Percentiles rank a stretch among this genome's conserved stretches.
Conservation (phyloP, 164 flowering plant genomes). For the Akebia trifoliata region DNA sequence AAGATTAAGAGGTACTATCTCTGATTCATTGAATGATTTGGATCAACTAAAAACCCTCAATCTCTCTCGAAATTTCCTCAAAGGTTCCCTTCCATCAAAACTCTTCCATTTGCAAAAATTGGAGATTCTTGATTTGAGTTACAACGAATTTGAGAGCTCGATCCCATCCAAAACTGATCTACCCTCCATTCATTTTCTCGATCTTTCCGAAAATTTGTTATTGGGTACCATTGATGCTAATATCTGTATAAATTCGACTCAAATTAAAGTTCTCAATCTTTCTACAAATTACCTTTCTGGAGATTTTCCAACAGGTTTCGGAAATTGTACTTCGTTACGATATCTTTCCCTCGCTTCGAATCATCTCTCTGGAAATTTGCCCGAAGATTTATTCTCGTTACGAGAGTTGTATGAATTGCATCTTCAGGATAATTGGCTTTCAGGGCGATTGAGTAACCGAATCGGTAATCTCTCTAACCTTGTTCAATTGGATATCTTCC, state of each 20-base stretch:
- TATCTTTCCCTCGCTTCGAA: slow-evolving; percentile 31
- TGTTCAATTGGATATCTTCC: slow-evolving; percentile 42
- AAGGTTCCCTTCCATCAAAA: slow-evolving; percentile 18
- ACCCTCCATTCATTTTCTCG: slow-evolving; percentile 26
- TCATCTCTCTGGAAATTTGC: slow-evolving; percentile 30
- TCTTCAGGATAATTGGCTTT: slow-evolving; percentile 35
- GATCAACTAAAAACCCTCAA: slow-evolving; percentile 23
- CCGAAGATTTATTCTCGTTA: slow-evolving; percentile 35
- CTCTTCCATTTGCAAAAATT: slow-evolving; percentile 18
- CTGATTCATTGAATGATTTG: slow-evolving; percentile 22
- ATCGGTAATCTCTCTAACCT: slow-evolving; percentile 53
- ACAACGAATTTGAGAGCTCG: slow-evolving; percentile 31
- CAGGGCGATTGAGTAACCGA: slow-evolving; percentile 32
- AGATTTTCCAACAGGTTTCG: slow-evolving; percentile 28
- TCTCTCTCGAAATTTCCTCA: slow-evolving; percentile 23
- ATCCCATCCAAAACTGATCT: slow-evolving; percentile 27
- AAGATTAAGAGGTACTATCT: slow-evolving; percentile 17
- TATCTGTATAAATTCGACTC: slow-evolving; percentile 33
- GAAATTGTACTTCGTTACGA: slow-evolving; percentile 35
- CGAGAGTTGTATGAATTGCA: slow-evolving; percentile 19
- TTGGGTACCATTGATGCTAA: slow-evolving; percentile 26
- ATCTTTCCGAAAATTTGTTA: slow-evolving; percentile 34
- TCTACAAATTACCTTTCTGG: slow-evolving; percentile 37
- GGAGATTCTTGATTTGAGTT: slow-evolving; percentile 30
- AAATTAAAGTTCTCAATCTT: slow-evolving; percentile 23